These are phyloP conservation scores for Pelargonium fulgidum DNA, from an alignment of 441 rosid species.

Conservation along the genomic window DNA sequence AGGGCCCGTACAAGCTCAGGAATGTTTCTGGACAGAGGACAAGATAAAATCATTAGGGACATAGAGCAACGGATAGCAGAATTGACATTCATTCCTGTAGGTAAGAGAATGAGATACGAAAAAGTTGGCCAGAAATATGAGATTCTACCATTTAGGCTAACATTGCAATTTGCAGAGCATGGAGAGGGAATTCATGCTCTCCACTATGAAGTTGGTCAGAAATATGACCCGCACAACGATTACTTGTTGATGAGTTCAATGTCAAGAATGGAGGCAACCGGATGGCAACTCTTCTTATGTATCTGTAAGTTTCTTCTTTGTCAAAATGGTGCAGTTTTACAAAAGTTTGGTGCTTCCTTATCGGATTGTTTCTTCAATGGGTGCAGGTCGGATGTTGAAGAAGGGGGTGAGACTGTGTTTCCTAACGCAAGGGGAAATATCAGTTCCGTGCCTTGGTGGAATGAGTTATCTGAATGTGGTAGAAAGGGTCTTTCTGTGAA, in stretches of 20 bases:
- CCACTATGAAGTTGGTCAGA: slow-evolving; percentile 85
- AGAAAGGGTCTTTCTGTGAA: slow-evolving; percentile 71
- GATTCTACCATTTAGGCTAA: slow-evolving; percentile 14
- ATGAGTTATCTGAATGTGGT: slow-evolving; percentile 81
- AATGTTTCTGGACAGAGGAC: slow-evolving; percentile 1
- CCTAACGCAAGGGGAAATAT: slow-evolving; percentile 65
- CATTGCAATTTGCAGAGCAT: slow-evolving; percentile 45
- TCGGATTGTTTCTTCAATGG: slow-evolving; percentile 15
- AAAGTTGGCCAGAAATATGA: not conserved
- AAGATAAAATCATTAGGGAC: not conserved
- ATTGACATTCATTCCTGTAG: slow-evolving; percentile 31
- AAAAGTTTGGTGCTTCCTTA: not conserved
- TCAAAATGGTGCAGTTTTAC: not conserved
- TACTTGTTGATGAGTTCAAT: slow-evolving; percentile 78
- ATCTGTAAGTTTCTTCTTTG: slow-evolving; percentile 50
- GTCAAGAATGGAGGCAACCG: slow-evolving; percentile 86
- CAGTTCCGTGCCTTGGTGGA: slow-evolving; percentile 80
- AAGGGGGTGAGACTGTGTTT: slow-evolving; percentile 97
- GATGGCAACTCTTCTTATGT: slow-evolving; percentile 91
- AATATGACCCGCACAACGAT: slow-evolving; percentile 82
- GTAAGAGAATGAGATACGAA: slow-evolving; percentile 25
- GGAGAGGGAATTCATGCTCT: slow-evolving; percentile 94
- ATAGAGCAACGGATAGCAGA: slow-evolving; percentile 4
- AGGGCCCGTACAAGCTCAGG: not conserved
- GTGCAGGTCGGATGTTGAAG: slow-evolving; percentile 90